Conservation (phyloP, 2,329 filamentous ascomycete genomes). For the Colletotrichum zoysiae region DNA sequence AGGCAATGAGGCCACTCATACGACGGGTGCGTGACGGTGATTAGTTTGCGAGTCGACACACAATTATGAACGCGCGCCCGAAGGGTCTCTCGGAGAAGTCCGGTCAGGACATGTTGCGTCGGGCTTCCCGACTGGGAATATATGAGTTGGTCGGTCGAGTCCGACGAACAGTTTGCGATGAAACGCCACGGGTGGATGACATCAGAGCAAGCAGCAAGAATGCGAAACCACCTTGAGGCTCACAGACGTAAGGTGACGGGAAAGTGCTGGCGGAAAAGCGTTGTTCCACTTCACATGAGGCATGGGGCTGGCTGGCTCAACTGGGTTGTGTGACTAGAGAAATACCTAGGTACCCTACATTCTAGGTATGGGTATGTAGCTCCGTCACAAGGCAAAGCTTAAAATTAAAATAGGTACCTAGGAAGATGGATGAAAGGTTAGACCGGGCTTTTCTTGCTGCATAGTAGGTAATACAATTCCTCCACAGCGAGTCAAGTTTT, state of each 20-base stretch:
- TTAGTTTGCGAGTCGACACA: not conserved
- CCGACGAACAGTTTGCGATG: not conserved
- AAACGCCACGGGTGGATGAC: constrained; percentile 7
- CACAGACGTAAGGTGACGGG: not conserved
- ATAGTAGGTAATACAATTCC: not conserved
- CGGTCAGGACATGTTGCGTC: not conserved
- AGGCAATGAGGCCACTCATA: not conserved
- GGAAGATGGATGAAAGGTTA: not conserved
- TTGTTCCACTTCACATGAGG: not conserved
- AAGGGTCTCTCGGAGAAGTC: not conserved
- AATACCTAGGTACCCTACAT: no score
- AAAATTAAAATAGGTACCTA: not conserved
- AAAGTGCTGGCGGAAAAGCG: not conserved
- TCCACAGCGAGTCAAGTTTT: not conserved
- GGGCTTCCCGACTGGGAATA: not conserved
- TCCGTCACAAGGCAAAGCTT: not conserved
- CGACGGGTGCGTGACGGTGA: not conserved
- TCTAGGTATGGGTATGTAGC: not conserved
- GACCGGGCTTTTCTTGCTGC: no score
- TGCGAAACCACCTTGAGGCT: not conserved
- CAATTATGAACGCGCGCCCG: not conserved
- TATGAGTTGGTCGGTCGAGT: no score
- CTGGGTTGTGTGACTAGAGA: not conserved
- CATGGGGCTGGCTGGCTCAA: not conserved
- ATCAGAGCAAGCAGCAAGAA: constrained; percentile 1